These are phyloP conservation scores for Flammula alnicola DNA, from an alignment of 1,284 basidiomycete genomes.

Conservation along the genomic window DNA sequence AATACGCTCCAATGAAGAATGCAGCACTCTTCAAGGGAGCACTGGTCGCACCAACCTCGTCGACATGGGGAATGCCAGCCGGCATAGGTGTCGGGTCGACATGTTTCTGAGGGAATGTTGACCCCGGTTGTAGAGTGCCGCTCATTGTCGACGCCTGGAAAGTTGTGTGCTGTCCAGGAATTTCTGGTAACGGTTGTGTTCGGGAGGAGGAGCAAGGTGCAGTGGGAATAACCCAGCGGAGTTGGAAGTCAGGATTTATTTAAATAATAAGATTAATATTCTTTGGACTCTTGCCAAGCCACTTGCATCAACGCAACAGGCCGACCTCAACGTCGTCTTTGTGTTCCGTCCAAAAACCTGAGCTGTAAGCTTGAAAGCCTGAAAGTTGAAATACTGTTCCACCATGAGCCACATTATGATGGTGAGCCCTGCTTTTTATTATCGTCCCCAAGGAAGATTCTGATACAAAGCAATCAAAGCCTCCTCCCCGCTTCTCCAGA, in stretches of 20 bases:
- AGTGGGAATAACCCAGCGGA: slow-evolving; percentile 22
- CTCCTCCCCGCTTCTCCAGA: slow-evolving; percentile 47
- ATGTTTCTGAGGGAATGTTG: slow-evolving; percentile 31
- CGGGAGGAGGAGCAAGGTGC: slow-evolving; percentile 20
- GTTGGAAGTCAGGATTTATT: slow-evolving; percentile 12
- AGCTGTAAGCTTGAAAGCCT: too few relatives aligned
- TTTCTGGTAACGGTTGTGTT: slow-evolving; percentile 18
- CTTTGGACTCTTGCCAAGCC: too few relatives aligned
- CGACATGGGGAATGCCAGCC: slow-evolving; percentile 77
- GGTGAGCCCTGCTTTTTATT: background rate
- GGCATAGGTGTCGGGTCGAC: slow-evolving; percentile 74
- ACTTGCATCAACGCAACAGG: too few relatives aligned
- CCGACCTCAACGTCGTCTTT: background rate
- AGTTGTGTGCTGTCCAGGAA: slow-evolving; percentile 3
- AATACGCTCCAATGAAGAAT: slow-evolving; percentile 96
- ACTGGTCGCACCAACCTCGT: slow-evolving; percentile 91
- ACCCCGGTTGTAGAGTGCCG: slow-evolving; percentile 42
- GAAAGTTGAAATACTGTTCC: background rate
- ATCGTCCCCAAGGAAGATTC: background rate
- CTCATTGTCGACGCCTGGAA: slow-evolving; percentile 48
- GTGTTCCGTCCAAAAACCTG: too few relatives aligned
- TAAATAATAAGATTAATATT: too few relatives aligned
- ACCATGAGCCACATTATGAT: slow-evolving; percentile 6
- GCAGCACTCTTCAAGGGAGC: slow-evolving; percentile 96
- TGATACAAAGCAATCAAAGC: background rate